Conservation (phyloP, 225 moss, liverwort and hornwort genomes). For the Sphagnum tenellum region DNA sequence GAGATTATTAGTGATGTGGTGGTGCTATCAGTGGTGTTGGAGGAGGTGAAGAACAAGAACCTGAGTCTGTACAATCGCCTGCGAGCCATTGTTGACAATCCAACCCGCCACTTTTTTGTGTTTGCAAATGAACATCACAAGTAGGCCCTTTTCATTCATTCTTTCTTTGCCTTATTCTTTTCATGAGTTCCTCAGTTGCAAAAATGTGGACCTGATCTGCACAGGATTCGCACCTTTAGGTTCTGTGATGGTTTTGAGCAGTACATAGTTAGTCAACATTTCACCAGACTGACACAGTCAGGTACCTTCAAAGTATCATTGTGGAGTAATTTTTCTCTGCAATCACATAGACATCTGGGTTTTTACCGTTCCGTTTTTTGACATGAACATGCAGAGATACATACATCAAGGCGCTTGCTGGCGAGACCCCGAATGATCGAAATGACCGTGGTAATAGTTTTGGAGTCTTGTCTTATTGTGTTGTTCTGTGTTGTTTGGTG, state of each 20-base stretch:
- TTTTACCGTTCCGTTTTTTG: neutral
- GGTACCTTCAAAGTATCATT: no score
- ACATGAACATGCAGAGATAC: conserved; percentile 59
- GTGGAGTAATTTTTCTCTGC: no score
- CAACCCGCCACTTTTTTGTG: conserved; percentile 71
- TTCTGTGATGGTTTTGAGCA: neutral
- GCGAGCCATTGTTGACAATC: conserved; percentile 72
- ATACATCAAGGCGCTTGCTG: conserved; percentile 58
- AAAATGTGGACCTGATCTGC: no score
- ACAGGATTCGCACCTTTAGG: neutral
- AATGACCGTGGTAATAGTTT: conserved; percentile 72
- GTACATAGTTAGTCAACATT: neutral
- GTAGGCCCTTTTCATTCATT: conserved; percentile 19
- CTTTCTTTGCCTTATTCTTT: neutral
- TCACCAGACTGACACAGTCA: no score
- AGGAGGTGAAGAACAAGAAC: conserved; percentile 92
- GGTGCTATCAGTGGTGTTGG: conserved; percentile 81
- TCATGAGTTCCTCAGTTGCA: neutral
- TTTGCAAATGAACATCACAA: conserved; percentile 95
- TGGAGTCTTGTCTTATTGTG: no score
- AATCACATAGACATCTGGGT: no score
- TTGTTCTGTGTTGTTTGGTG: no score
- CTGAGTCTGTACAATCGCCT: conserved; percentile 82
- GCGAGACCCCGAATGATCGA: conserved; percentile 91
- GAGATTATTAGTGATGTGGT: conserved; percentile 73